phyloP scores from a whole-genome alignment of 495 filamentous ascomycete genomes.

The Lasiosphaeria miniovina region DNA sequence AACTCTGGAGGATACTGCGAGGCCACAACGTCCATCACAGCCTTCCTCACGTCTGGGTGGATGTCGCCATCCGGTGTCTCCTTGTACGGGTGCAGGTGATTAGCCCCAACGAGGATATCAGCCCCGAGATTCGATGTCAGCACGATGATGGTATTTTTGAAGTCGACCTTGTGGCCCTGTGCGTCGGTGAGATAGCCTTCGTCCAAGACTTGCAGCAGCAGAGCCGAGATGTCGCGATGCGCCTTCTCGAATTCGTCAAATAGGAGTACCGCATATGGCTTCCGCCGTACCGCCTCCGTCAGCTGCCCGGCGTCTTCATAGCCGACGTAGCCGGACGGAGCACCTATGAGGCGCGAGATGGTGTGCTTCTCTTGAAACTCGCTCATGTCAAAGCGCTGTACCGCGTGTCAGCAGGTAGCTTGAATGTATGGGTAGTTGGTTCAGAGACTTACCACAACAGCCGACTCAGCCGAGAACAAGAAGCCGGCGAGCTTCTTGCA shows the following conservation, averaged over 20 bases:
- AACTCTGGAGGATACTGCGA: constrained; percentile 84
- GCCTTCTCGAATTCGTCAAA: constrained; percentile 99
- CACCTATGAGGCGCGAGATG: constrained; percentile 85
- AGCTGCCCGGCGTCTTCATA: constrained; percentile 97
- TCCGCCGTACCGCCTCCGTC: constrained; percentile 90
- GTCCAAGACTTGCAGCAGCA: constrained; percentile 94
- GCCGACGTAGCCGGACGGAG: constrained; percentile 89
- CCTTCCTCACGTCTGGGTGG: constrained; percentile 62
- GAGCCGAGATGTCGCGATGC: constrained; percentile 87
- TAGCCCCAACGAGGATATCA: constrained; percentile 62
- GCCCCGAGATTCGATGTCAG: constrained; percentile 91
- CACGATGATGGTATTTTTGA: constrained; percentile 93
- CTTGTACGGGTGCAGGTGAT: constrained; percentile 55
- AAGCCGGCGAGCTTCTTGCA: constrained; percentile 95
- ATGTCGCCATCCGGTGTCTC: constrained; percentile 63
- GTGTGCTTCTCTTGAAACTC: constrained; percentile 99
- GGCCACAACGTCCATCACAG: constrained; percentile 87
- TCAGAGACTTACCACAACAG: constrained; percentile 51
- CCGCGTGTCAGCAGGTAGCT: neutral
- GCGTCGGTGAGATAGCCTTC: constrained; percentile 95
- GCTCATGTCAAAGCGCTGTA: constrained; percentile 82
- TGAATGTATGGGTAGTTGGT: neutral
- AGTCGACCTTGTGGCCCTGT: constrained; percentile 94
- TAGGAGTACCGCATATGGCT: constrained; percentile 90
- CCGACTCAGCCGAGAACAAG: constrained; percentile 85